These are phyloP conservation scores for Leishmania martiniquensis DNA, from an alignment of 208 protist genomes.

Conservation along the genomic window DNA sequence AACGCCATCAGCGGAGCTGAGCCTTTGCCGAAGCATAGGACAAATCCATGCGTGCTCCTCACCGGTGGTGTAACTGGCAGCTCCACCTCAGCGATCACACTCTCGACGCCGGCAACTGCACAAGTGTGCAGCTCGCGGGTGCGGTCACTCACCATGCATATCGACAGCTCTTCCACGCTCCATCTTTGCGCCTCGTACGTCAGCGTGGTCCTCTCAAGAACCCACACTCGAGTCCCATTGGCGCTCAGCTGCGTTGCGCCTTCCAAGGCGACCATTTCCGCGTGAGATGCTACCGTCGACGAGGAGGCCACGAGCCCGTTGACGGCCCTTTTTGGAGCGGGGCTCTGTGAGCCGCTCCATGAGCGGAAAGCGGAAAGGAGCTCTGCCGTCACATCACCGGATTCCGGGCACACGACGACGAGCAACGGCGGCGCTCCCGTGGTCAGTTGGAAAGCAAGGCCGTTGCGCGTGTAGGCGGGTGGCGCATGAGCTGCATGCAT, in stretches of 20 bases:
- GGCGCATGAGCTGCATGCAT: constrained; percentile 28
- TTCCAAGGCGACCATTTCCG: background rate
- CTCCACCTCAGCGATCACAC: constrained; percentile 11
- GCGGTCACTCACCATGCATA: constrained; percentile 6
- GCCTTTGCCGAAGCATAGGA: constrained; percentile 15
- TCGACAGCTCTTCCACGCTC: constrained; percentile 2
- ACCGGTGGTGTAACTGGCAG: constrained; percentile 20
- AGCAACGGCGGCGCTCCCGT: constrained; percentile 37
- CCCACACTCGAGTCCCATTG: constrained; percentile 8
- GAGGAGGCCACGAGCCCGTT: constrained; percentile 1
- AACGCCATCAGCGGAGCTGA: constrained; percentile 12
- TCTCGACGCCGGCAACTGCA: constrained; percentile 8
- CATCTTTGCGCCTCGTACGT: constrained; percentile 24
- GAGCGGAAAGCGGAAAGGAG: constrained; percentile 37
- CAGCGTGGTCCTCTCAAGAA: background rate
- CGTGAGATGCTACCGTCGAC: background rate
- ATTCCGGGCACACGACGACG: constrained; percentile 54
- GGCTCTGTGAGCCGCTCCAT: constrained; percentile 12
- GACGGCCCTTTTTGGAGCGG: background rate
- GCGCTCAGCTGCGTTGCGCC: background rate
- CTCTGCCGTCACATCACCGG: constrained; percentile 25
- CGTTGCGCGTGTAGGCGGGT: constrained; percentile 42
- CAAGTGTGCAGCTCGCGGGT: background rate
- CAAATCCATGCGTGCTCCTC: constrained; percentile 17
- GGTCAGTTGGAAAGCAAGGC: constrained; percentile 50